Evolutionary conservation across 345 rosid genomes (phyloP).

Genomic region (Jatropha curcas): DNA sequence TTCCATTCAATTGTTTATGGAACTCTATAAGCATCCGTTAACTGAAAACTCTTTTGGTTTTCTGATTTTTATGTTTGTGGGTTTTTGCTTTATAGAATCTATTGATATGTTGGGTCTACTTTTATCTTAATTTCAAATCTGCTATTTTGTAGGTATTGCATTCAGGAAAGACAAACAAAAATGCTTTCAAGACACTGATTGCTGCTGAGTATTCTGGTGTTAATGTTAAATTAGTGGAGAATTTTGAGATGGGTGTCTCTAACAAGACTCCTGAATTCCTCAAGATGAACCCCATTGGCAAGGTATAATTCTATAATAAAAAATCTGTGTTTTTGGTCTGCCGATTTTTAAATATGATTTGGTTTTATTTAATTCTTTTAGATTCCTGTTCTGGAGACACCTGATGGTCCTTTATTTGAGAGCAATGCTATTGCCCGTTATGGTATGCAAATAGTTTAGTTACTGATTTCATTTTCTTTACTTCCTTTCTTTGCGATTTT

Average conservation of each 20-base stretch:
- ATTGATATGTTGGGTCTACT: background rate
- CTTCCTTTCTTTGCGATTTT: background rate
- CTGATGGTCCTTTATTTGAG: conserved; percentile 84
- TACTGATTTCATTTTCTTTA: background rate
- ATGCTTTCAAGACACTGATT: conserved; percentile 65
- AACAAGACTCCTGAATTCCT: conserved; percentile 82
- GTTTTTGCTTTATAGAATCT: background rate
- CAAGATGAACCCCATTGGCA: conserved; percentile 91
- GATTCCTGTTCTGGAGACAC: conserved; percentile 97
- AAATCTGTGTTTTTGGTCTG: too few species aligned
- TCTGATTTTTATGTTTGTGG: background rate
- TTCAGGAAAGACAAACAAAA: conserved; percentile 56
- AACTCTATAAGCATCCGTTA: background rate
- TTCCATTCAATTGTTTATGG: too few species aligned
- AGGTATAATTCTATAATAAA: conserved; percentile 38
- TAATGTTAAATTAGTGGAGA: conserved; percentile 50
- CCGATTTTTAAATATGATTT: too few species aligned
- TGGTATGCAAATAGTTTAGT: conserved; percentile 38
- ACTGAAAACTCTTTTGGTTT: background rate
- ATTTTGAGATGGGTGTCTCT: conserved; percentile 78
- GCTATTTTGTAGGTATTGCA: conserved; percentile 53
- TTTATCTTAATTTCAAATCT: background rate
- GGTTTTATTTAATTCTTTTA: conserved; percentile 16
- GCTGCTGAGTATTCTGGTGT: conserved; percentile 81
- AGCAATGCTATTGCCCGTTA: conserved; percentile 97